phyloP scores from a whole-genome alignment of 495 filamentous ascomycete species.

The Terfezia boudieri region DNA sequence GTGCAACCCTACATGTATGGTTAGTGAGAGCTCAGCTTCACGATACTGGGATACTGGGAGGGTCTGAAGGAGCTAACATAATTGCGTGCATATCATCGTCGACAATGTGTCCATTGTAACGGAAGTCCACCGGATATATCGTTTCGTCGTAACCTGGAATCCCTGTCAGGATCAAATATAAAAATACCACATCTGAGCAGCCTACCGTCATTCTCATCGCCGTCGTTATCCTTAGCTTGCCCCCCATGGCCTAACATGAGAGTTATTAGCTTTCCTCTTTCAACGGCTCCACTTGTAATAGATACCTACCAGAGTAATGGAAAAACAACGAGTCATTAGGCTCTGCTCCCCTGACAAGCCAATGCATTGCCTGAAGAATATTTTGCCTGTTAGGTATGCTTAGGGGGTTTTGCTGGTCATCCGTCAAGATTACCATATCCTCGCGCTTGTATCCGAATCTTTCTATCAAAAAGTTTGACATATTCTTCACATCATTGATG shows the following conservation, averaged over 20 bases:
- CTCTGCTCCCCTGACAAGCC: slow-evolving; percentile 84
- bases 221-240: slow-evolving; percentile 87
- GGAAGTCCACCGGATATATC: slow-evolving; percentile 92
- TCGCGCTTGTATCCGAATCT: slow-evolving; percentile 85
- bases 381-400: slow-evolving; percentile 92
- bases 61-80: slow-evolving; percentile 34
- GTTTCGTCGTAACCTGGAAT: slow-evolving; percentile 76
- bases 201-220: slow-evolving; percentile 18
- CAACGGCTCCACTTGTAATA: slow-evolving; percentile 1
- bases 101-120: slow-evolving; percentile 73
- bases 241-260: slow-evolving; percentile 58
- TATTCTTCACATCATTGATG: slow-evolving; percentile 97
- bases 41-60: background rate
- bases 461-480: slow-evolving; percentile 78
- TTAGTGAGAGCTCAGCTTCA: background rate
- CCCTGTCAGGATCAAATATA: slow-evolving; percentile 2
- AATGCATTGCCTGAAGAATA: slow-evolving; percentile 93
- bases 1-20: slow-evolving; percentile 29
- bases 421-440: slow-evolving; percentile 94
- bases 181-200: background rate
- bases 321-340: slow-evolving; percentile 96
- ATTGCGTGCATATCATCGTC: slow-evolving; percentile 98
- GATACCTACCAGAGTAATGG: slow-evolving; percentile 71
- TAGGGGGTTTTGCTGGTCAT: slow-evolving; percentile 94
- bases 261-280: slow-evolving; percentile 2